phyloP scores from a whole-genome alignment of 1,284 basidiomycete species.

The Erythrobasidium hasegawianum region DNA sequence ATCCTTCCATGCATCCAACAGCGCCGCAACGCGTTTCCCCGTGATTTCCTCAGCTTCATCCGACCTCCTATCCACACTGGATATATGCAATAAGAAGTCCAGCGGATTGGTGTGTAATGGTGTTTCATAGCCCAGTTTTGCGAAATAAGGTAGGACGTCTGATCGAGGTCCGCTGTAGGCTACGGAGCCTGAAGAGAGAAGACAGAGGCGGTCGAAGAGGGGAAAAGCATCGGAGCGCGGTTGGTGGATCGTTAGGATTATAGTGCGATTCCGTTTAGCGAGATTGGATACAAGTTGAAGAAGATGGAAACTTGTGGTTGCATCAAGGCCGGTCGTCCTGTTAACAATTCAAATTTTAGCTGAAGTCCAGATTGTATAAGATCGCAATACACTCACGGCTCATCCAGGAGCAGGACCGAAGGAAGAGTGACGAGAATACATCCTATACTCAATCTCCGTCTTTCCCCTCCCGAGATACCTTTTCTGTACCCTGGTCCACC shows the following conservation, averaged over 20 bases:
- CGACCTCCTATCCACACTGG: slow-evolving; percentile 53
- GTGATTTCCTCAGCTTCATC: slow-evolving; percentile 50
- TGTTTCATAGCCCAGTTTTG: slow-evolving; percentile 43
- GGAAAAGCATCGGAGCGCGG: slow-evolving; percentile 57
- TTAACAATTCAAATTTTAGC: too few relatives aligned
- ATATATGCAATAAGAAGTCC: slow-evolving; percentile 55
- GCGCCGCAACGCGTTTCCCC: slow-evolving; percentile 43
- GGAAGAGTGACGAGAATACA: slow-evolving; percentile 64
- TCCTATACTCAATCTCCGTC: slow-evolving; percentile 72
- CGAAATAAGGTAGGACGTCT: slow-evolving; percentile 53
- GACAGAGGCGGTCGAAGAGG: slow-evolving; percentile 54
- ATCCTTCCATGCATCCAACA: slow-evolving; percentile 48
- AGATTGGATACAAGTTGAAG: slow-evolving; percentile 45
- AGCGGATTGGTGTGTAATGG: slow-evolving; percentile 38
- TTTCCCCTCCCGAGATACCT: slow-evolving; percentile 79
- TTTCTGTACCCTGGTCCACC: slow-evolving; percentile 51
- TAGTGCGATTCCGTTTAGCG: slow-evolving; percentile 53
- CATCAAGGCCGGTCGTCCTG: not conserved
- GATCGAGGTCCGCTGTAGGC: slow-evolving; percentile 52
- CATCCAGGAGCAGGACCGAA: slow-evolving; percentile 75
- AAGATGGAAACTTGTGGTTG: not conserved
- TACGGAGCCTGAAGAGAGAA: slow-evolving; percentile 54
- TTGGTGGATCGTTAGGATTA: slow-evolving; percentile 56
- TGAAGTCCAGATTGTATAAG: too few relatives aligned
- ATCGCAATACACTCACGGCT: slow-evolving; percentile 72